A percentile compares a stretch with the other conserved stretches of the same genome.
phyloP scores from a whole-genome alignment of 176 grass and related monocot species.

The Carex pumila region DNA sequence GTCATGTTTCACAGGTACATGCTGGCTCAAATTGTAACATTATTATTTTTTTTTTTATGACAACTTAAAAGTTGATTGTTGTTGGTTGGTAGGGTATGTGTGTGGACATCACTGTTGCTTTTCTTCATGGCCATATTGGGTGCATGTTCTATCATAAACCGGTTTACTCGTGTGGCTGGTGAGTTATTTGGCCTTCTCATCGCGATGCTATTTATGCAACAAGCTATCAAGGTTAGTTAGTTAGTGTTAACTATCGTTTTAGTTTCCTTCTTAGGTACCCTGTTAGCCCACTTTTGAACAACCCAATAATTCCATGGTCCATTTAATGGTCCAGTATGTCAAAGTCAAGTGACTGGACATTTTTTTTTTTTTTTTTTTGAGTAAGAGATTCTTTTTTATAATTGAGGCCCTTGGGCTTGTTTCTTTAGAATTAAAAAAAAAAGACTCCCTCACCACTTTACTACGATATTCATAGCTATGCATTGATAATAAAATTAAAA shows the following conservation, averaged over 20 bases:
- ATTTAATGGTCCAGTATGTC: neutral
- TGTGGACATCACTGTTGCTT: slow-evolving; percentile 83
- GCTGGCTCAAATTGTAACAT: neutral
- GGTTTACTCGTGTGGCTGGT: slow-evolving; percentile 86
- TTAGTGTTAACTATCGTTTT: neutral
- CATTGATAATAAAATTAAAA: neutral
- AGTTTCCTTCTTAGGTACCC: neutral
- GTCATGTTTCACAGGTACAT: neutral
- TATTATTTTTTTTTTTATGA: slow-evolving; percentile 16
- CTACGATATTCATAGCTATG: neutral
- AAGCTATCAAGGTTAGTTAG: slow-evolving; percentile 80
- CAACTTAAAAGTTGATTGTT: neutral
- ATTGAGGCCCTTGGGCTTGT: neutral
- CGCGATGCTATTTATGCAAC: slow-evolving; percentile 99
- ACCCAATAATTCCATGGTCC: neutral
- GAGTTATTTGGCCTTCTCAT: slow-evolving; percentile 98
- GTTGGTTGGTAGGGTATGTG: slow-evolving; percentile 64
- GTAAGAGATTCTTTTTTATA: neutral
- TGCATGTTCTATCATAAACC: slow-evolving; percentile 83
- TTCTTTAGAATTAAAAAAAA: neutral
- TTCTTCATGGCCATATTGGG: slow-evolving; percentile 74
- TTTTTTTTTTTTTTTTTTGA: neutral
- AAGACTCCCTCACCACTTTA: neutral
- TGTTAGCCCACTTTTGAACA: neutral
- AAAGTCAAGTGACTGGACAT: neutral